Percentiles rank a stretch among this genome's conserved stretches.
Conservation (phyloP, 495 filamentous ascomycete genomes). For the Penicillium canescens region DNA sequence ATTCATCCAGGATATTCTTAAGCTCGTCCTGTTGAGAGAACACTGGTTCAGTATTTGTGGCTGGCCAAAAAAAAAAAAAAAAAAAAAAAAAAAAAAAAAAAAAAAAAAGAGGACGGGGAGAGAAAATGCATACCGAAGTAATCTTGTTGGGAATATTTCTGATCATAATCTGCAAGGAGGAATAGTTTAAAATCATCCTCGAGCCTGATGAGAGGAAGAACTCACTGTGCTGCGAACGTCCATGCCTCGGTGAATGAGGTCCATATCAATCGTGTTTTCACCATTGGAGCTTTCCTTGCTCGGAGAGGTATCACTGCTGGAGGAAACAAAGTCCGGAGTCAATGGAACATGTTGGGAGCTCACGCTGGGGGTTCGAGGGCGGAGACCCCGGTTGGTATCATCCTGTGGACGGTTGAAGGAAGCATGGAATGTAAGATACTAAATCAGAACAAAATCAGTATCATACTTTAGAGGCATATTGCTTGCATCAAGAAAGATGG, state of each 20-base stretch:
- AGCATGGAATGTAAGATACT: neutral
- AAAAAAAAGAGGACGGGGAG: neutral
- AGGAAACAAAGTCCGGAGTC: neutral
- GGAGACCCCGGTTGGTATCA: neutral
- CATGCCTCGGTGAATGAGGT: neutral
- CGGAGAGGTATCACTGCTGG: neutral
- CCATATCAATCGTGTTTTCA: neutral
- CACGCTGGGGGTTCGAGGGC: neutral
- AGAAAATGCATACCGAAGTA: conserved; percentile 54
- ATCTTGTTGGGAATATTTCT: conserved; percentile 95
- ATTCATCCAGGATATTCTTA: conserved; percentile 76
- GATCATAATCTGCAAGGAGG: conserved; percentile 74
- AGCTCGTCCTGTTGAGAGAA: conserved; percentile 52
- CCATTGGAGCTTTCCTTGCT: neutral
- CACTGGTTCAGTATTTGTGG: neutral
- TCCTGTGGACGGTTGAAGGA: neutral
- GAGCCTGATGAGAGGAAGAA: conserved; percentile 14
- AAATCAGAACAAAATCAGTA: neutral
- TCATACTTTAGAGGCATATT: neutral
- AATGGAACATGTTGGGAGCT: neutral
- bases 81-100: neutral
- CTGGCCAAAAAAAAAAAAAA: neutral
- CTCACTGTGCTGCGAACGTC: conserved; percentile 76
- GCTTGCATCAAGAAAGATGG: no score
- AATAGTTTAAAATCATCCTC: conserved; percentile 15